These are phyloP conservation scores for Cordia subcordata DNA, from an alignment of 257 asterid genomes.

Conservation along the genomic window DNA sequence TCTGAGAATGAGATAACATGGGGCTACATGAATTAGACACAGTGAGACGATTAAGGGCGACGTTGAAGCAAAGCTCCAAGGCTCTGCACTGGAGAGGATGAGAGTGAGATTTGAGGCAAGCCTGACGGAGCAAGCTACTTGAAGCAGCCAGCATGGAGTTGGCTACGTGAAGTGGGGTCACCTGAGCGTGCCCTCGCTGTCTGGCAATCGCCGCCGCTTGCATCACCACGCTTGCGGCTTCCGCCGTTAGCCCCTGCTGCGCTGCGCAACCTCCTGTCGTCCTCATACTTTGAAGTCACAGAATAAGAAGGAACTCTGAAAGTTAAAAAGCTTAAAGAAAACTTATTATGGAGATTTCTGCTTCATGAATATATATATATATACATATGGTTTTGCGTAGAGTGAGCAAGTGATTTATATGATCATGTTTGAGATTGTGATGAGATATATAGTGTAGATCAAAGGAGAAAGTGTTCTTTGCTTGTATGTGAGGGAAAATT, in stretches of 20 bases:
- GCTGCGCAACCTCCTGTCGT: conserved; percentile 62
- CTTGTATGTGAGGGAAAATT: conserved; percentile 1
- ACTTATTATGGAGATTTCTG: too few relatives aligned
- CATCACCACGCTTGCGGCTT: conserved; percentile 53
- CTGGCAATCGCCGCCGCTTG: conserved; percentile 65
- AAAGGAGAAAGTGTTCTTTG: background rate
- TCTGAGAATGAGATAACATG: conserved; percentile 30
- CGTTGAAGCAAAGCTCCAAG: conserved; percentile 91
- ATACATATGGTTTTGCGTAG: background rate
- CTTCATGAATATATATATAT: too few relatives aligned
- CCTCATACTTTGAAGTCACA: conserved; percentile 42
- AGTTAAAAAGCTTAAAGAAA: too few relatives aligned
- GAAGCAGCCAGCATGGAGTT: conserved; percentile 66
- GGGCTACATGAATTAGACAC: conserved; percentile 44
- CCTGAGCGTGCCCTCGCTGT: conserved; percentile 92
- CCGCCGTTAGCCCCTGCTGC: conserved; percentile 55
- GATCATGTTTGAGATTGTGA: conserved; percentile 15
- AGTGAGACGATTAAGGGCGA: conserved; percentile 84
- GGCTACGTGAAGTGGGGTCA: conserved; percentile 89
- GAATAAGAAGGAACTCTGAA: conserved; percentile 1
- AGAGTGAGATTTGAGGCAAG: conserved; percentile 72
- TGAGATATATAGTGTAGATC: too few relatives aligned
- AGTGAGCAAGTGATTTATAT: conserved; percentile 8
- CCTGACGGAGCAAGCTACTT: conserved; percentile 48
- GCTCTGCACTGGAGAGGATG: conserved; percentile 95